phyloP scores from a whole-genome alignment of 2,329 filamentous ascomycete species.

The Hymenoscyphus infarciens region DNA sequence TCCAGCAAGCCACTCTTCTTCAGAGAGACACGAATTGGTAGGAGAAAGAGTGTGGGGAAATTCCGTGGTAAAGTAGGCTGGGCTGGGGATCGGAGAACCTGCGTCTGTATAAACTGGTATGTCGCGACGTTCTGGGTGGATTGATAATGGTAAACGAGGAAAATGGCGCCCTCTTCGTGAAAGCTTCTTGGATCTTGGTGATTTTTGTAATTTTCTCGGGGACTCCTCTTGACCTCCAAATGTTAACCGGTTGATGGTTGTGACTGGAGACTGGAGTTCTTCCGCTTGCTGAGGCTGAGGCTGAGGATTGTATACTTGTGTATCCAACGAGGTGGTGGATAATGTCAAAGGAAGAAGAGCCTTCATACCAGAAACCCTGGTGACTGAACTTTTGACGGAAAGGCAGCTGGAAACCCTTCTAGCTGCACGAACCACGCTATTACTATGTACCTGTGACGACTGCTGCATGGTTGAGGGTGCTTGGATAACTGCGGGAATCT shows the following conservation, averaged over 20 bases:
- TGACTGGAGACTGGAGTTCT: conserved; percentile 8
- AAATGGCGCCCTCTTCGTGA: conserved; percentile 3
- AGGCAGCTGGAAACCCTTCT: conserved; percentile 1
- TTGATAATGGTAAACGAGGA: conserved; percentile 11
- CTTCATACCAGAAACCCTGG: conserved; percentile 29
- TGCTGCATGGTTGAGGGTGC: background rate
- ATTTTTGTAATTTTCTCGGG: conserved; percentile 2
- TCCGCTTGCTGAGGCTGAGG: background rate
- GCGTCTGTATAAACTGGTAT: conserved; percentile 17
- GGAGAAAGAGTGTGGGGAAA: conserved; percentile 4
- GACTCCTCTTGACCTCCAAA: conserved; percentile 13
- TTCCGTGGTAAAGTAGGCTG: conserved; percentile 5
- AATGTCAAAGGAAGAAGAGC: conserved; percentile 26
- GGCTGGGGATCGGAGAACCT: conserved; percentile 8
- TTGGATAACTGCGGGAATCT: background rate
- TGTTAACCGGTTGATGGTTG: conserved; percentile 12
- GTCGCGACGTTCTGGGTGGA: conserved; percentile 22
- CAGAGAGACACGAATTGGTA: conserved; percentile 4
- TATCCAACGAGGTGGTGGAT: conserved; percentile 19
- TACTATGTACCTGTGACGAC: background rate
- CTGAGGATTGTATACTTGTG: conserved; percentile 7
- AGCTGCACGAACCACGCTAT: background rate
- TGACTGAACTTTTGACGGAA: conserved; percentile 18
- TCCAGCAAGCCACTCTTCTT: conserved; percentile 7
- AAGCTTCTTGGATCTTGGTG: conserved; percentile 7